Evolutionary conservation across 805 yeast genomes (phyloP).

Genomic region (Nakazawaea anatomiae): DNA sequence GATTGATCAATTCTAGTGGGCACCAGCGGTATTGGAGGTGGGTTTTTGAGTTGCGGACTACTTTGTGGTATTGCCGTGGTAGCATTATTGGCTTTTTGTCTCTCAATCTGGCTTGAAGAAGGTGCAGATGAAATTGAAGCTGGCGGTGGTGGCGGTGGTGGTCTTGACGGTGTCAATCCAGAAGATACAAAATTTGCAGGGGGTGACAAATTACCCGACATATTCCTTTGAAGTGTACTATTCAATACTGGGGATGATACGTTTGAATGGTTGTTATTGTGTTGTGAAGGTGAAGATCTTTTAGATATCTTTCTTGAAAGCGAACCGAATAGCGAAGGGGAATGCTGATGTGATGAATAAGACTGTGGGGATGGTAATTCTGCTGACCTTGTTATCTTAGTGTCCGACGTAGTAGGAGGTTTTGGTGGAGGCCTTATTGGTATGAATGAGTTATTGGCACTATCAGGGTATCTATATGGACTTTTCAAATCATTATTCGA

Average conservation of each 20-base stretch:
- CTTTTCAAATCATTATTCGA: conserved; percentile 1
- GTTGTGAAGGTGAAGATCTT: conserved; percentile 13
- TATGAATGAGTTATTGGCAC: conserved; percentile 29
- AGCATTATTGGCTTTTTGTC: conserved; percentile 5
- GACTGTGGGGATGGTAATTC: conserved; percentile 10
- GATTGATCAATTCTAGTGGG: conserved; percentile 23
- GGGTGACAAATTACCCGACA: conserved; percentile 1
- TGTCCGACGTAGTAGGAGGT: conserved; percentile 31
- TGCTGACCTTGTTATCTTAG: conserved; percentile 16
- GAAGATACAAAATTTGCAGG: not conserved
- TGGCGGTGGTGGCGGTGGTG: conserved; percentile 30
- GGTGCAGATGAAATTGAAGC: conserved; percentile 10
- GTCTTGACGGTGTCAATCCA: conserved; percentile 22
- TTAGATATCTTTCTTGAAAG: conserved; percentile 22
- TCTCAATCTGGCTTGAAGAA: conserved; percentile 17
- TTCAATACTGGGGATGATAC: not conserved
- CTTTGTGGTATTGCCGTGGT: not conserved
- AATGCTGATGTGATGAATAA: conserved; percentile 3
- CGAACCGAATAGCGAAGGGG: conserved; percentile 11
- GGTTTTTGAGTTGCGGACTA: not conserved
- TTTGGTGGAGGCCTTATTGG: conserved; percentile 68
- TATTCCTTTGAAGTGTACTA: not conserved
- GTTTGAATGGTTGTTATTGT: not conserved
- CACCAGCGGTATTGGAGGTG: conserved; percentile 14
- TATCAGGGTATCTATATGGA: conserved; percentile 8